Base-by-base conservation (phyloP, 306 rosid genomes). In the Dryas alaskensis region DNA sequence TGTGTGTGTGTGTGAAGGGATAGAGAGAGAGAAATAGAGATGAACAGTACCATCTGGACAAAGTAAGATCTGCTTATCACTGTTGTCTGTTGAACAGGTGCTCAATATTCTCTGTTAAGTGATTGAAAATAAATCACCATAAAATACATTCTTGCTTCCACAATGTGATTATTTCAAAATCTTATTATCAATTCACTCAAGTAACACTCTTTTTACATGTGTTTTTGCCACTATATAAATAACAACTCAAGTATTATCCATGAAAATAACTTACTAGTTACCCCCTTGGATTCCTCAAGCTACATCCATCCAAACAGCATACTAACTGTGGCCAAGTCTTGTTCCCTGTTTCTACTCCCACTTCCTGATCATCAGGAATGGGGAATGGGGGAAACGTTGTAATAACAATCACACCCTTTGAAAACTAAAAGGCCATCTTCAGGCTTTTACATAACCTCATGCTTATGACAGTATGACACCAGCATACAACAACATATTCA, bases 401-500 rank as follows among this genome's bases (percentile, higher is more conserved):
- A 22, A 22, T 22, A 22, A 22, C 22, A 22, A 22, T 31, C 37
- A 31, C 37, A 31, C 37, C 37, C 37, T 31, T 31, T 31, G 37
- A 31, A 31, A 31, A 31, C 51, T 46, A 39, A 46, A 58, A 58
- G 11, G 63, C 63, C 63, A 27, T 25, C 37, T 31, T 31, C 37
- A 1, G 37, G 37, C 37, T 31, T 31, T 31, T 31, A 31, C 37
- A 31, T 52, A 13, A 59, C 42, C 16, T 12, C 47, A 10, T 67
- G 42, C 25, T 67, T 31, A 10, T 14, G 12, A 67, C 72, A 48
- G 57, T 79, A 60, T 47, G 81, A 52, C 65, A 83, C 78, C 49
- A 45, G 71, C 69, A 81, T 69, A 60, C 49, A 27, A 73, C 69
- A 75, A 47, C 76, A 64, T 14, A 31, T 80, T 74, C 73, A 70